phyloP scores from a whole-genome alignment of 106 monocot genomes.

The Acorus calamus region DNA sequence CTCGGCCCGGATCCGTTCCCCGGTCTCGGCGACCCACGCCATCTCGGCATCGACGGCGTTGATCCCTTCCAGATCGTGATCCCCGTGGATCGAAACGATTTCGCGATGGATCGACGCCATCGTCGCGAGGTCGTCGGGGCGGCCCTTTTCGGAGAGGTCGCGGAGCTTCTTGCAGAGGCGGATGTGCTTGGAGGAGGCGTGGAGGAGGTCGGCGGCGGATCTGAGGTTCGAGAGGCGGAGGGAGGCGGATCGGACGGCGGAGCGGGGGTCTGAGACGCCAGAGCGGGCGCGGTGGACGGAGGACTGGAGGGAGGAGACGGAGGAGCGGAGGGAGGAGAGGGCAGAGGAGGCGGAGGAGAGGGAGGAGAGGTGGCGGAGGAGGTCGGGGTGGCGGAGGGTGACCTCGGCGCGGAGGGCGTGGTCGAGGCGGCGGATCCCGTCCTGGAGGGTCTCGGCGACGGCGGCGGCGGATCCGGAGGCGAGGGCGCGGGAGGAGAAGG shows the following conservation, averaged over 20 bases:
- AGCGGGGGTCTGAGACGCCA: conserved; percentile 57
- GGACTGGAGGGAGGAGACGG: conserved; percentile 35
- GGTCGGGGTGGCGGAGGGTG: conserved; percentile 54
- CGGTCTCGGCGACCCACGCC: conserved; percentile 51
- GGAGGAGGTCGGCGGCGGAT: conserved; percentile 61
- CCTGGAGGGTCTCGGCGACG: conserved; percentile 76
- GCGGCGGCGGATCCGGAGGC: conserved; percentile 69
- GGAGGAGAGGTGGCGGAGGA: conserved; percentile 64
- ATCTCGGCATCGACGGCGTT: conserved; percentile 81
- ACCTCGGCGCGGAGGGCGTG: conserved; percentile 68
- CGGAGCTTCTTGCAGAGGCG: conserved; percentile 45
- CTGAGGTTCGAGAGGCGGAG: conserved; percentile 69
- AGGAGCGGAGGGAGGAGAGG: conserved; percentile 50
- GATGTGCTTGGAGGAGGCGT: conserved; percentile 41
- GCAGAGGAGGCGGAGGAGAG: conserved; percentile 41
- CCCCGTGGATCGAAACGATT: conserved; percentile 57
- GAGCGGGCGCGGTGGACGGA: conserved; percentile 30
- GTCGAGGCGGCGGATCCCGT: conserved; percentile 55
- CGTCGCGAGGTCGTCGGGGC: conserved; percentile 60
- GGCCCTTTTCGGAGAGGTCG: conserved; percentile 14
- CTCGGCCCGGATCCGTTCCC: conserved; percentile 42
- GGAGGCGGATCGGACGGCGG: conserved; percentile 34
- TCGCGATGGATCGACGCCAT: conserved; percentile 88
- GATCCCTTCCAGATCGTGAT: conserved; percentile 60
- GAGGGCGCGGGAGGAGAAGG: conserved; percentile 79